Evolutionary conservation across 257 asterid species (phyloP).

Genomic region (Mitragyna speciosa): DNA sequence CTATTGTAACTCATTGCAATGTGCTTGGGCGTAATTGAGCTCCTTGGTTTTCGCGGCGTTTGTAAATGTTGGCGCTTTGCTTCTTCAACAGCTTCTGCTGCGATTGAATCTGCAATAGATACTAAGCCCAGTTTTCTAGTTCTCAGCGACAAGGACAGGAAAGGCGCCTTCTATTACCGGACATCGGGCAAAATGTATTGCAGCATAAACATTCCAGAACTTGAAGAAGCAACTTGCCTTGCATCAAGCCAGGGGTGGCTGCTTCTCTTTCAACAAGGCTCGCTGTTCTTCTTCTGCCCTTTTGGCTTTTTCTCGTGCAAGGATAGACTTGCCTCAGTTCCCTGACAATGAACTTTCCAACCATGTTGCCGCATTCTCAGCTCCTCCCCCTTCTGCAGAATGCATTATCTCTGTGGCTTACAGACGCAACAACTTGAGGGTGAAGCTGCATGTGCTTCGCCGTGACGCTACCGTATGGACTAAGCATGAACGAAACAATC

Average conservation of each 20-base stretch:
- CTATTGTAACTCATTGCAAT: conserved; percentile 23
- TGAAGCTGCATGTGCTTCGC: conserved; percentile 15
- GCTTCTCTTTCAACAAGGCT: conserved; percentile 20
- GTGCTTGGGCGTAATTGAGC: conserved; percentile 17
- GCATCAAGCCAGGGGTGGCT: conserved; percentile 37
- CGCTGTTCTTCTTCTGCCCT: conserved; percentile 40
- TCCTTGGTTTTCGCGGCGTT: conserved; percentile 29
- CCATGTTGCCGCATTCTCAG: conserved; percentile 23
- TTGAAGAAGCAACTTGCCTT: conserved; percentile 27
- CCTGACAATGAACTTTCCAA: conserved; percentile 23
- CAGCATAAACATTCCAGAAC: conserved; percentile 27
- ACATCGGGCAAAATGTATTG: neutral
- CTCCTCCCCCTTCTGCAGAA: conserved; percentile 24
- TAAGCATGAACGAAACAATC: neutral
- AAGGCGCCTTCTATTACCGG: conserved; percentile 12
- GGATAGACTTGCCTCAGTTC: conserved; percentile 24
- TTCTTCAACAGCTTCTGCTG: conserved; percentile 22
- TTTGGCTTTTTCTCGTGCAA: conserved; percentile 29
- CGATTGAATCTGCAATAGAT: conserved; percentile 11
- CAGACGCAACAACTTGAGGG: neutral
- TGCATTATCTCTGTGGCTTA: conserved; percentile 19
- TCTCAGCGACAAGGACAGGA: neutral
- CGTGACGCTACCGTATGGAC: conserved; percentile 19
- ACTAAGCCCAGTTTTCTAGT: conserved; percentile 18
- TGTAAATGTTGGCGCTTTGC: conserved; percentile 35